A percentile compares a stretch with the other conserved stretches of the same genome.
These are phyloP conservation scores for Hypoxylon subgilvum DNA, from an alignment of 495 filamentous ascomycete genomes.

Conservation along the genomic window DNA sequence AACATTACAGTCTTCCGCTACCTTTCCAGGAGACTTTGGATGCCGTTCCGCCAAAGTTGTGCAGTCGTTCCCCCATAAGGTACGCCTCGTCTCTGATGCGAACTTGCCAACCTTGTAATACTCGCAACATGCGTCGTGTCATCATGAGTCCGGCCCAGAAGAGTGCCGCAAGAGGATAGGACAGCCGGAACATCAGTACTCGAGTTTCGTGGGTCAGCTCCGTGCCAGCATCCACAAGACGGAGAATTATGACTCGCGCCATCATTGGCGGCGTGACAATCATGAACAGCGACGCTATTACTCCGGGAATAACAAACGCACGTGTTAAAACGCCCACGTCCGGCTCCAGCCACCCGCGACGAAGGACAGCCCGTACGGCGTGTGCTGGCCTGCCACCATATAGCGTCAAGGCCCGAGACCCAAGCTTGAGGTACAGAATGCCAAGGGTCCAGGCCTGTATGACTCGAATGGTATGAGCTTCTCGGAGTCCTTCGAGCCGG, in stretches of 20 bases:
- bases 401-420: conserved; percentile 70
- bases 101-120: conserved; percentile 77
- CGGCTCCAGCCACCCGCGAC: conserved; percentile 80
- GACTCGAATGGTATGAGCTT: conserved; percentile 76
- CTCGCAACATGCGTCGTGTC: conserved; percentile 59
- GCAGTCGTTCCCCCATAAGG: conserved; percentile 88
- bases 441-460: conserved; percentile 95
- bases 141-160: conserved; percentile 46
- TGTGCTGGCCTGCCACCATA: conserved; percentile 70
- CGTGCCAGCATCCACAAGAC: conserved; percentile 38
- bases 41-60: conserved; percentile 69
- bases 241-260: conserved; percentile 41
- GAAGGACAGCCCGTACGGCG: conserved; percentile 75
- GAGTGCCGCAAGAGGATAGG: conserved; percentile 67
- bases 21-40: conserved; percentile 44
- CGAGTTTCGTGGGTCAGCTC: conserved; percentile 51
- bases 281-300: conserved; percentile 62
- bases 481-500: conserved; percentile 30
- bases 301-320: conserved; percentile 77
- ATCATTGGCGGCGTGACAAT: conserved; percentile 61
- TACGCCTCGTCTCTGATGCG: conserved; percentile 94
- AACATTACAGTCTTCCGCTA: conserved; percentile 39
- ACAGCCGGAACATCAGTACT: conserved; percentile 70
- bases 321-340: conserved; percentile 79
- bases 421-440: conserved; percentile 87